Conservation (phyloP, 768 basidiomycete species). For the Suillus lakei region DNA sequence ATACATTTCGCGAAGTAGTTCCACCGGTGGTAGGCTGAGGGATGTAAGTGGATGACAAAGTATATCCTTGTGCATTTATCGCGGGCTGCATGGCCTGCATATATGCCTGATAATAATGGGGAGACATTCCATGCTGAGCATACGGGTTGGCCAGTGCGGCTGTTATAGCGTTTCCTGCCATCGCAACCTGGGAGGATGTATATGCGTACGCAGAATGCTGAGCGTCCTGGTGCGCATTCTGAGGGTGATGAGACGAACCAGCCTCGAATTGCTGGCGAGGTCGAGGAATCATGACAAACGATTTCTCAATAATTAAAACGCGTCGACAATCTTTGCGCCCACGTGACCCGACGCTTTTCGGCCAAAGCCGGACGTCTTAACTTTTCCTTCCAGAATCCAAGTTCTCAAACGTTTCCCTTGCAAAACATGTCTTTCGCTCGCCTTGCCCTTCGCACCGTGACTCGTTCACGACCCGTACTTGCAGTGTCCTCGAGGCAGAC, state of each 20-base stretch:
- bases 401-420: neutral
- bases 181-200: conserved; percentile 7
- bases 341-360: conserved; percentile 16
- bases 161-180: conserved; percentile 23
- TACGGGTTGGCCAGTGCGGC: conserved; percentile 30
- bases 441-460: conserved; percentile 35
- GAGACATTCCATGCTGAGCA: conserved; percentile 40
- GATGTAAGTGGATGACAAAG: conserved; percentile 43
- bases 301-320: neutral
- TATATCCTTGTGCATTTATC: conserved; percentile 41
- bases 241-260: neutral
- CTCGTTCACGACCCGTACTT: conserved; percentile 32
- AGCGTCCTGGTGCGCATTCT: neutral
- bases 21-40: conserved; percentile 18
- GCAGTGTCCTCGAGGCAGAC: conserved; percentile 30
- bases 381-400: conserved; percentile 2
- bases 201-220: neutral
- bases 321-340: neutral
- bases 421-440: conserved; percentile 39
- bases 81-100: conserved; percentile 36
- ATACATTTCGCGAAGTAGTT: neutral
- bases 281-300: conserved; percentile 2
- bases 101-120: conserved; percentile 64
- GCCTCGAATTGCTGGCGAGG: neutral
- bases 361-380: conserved; percentile 28